Conservation (phyloP, 2,329 filamentous ascomycete genomes). For the Alternaria hordeiaustralica region DNA sequence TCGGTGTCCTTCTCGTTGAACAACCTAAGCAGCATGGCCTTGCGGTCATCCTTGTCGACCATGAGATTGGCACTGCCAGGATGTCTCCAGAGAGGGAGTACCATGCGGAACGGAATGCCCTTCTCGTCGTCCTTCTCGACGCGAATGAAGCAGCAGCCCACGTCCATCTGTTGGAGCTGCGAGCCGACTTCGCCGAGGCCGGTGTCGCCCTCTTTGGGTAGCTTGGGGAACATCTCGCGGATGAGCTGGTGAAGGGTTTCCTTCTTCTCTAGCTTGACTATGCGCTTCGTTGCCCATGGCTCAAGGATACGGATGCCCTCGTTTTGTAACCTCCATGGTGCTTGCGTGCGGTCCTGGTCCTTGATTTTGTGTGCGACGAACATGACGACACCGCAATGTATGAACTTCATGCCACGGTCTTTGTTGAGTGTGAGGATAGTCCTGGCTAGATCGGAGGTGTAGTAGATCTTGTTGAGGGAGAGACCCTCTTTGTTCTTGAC, state of each 20-base stretch:
- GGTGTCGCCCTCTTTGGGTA: constrained; percentile 75
- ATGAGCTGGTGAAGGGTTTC: constrained; percentile 82
- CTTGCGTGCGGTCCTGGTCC: constrained; percentile 93
- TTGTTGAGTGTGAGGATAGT: constrained; percentile 89
- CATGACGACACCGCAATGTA: constrained; percentile 98
- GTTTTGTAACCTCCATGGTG: constrained; percentile 91
- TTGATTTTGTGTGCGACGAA: constrained; percentile 74
- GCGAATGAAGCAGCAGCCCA: constrained; percentile 89
- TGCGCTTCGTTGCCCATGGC: constrained; percentile 83
- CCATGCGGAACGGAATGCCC: constrained; percentile 76
- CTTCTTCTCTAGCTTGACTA: constrained; percentile 77
- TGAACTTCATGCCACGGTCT: constrained; percentile 89
- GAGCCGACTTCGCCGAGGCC: constrained; percentile 87
- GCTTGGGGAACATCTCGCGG: constrained; percentile 95
- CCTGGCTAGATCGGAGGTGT: constrained; percentile 83
- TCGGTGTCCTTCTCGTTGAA: constrained; percentile 89
- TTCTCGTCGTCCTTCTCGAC: constrained; percentile 76
- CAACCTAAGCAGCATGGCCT: constrained; percentile 86
- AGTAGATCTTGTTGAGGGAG: constrained; percentile 95
- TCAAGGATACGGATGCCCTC: constrained; percentile 92
- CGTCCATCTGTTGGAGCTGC: constrained; percentile 76
- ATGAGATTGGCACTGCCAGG: constrained; percentile 92
- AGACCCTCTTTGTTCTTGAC: constrained; percentile 90
- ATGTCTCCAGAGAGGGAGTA: constrained; percentile 92
- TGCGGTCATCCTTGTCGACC: constrained; percentile 95